A percentile compares a stretch with the other conserved stretches of the same genome.
These are phyloP conservation scores for Prunus yedoensis DNA, from an alignment of 331 rosid genomes.

Conservation along the genomic window DNA sequence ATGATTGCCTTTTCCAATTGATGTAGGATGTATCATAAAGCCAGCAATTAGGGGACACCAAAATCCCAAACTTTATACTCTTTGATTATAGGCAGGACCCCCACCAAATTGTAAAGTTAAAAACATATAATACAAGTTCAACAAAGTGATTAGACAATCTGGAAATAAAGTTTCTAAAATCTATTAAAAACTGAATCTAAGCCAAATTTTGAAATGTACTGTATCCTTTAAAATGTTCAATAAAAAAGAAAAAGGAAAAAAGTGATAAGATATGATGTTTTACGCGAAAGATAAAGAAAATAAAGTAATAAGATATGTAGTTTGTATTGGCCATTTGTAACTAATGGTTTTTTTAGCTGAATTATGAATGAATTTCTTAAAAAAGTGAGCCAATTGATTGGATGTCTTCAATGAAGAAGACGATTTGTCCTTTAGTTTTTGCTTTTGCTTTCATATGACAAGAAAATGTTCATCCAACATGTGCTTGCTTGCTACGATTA, in stretches of 20 bases:
- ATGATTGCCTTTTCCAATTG: conserved; percentile 17
- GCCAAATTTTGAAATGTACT: background rate
- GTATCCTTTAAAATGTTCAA: background rate
- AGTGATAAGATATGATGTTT: background rate
- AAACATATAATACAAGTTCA: background rate
- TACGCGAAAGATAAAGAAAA: background rate
- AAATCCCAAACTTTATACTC: conserved; percentile 27
- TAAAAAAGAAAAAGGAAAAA: background rate
- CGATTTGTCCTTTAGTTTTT: background rate
- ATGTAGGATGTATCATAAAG: conserved; percentile 15
- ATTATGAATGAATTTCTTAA: too few relatives aligned
- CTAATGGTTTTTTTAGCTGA: too few relatives aligned
- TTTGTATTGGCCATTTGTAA: rapidly evolving
- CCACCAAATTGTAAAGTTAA: background rate
- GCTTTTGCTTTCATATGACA: background rate
- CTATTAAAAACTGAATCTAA: background rate
- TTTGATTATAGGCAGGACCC: conserved; percentile 30
- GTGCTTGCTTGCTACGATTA: background rate
- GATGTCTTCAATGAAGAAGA: conserved; percentile 11
- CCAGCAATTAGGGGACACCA: conserved; percentile 21
- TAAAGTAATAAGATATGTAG: too few relatives aligned
- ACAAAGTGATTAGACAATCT: background rate
- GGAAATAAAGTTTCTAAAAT: background rate
- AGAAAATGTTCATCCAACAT: background rate
- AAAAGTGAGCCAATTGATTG: background rate